Conservation (phyloP, 352 stramenopile species). For the Phytopythium aichiense region DNA sequence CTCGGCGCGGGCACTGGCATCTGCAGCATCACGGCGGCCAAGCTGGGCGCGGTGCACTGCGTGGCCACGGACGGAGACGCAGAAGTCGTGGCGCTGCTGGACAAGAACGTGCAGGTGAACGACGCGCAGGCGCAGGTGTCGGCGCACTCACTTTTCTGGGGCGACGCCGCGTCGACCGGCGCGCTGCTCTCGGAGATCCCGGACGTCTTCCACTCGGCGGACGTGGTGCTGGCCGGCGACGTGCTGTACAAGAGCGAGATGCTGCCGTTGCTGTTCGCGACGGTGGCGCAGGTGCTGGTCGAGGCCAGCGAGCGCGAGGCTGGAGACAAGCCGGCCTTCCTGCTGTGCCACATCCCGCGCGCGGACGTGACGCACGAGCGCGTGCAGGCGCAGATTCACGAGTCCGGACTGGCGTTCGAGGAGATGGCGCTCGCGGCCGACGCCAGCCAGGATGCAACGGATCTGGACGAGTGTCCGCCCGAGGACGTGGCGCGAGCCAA, state of each 20-base stretch:
- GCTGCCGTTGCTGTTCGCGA: conserved; percentile 57
- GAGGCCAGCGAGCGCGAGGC: neutral
- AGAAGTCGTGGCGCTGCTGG: conserved; percentile 46
- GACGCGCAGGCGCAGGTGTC: conserved; percentile 15
- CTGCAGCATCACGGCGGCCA: conserved; percentile 61
- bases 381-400: conserved; percentile 38
- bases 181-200: conserved; percentile 28
- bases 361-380: conserved; percentile 62
- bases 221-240: conserved; percentile 67
- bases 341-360: conserved; percentile 73
- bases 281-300: conserved; percentile 33
- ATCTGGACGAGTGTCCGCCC: conserved; percentile 47
- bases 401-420: conserved; percentile 36
- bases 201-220: conserved; percentile 21
- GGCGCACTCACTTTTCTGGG: conserved; percentile 49
- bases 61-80: conserved; percentile 66
- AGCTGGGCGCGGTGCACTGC: conserved; percentile 39
- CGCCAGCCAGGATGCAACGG: conserved; percentile 13
- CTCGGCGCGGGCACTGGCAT: conserved; percentile 70
- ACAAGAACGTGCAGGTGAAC: conserved; percentile 50
- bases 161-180: conserved; percentile 35
- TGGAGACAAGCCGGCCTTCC: conserved; percentile 19
- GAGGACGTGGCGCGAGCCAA: conserved; percentile 51
- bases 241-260: conserved; percentile 77
- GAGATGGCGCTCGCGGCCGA: conserved; percentile 24